Evolutionary conservation across 257 asterid genomes (phyloP), one percentile per base, ranked within the genome.

Genomic region (Datura wrightii): DNA sequence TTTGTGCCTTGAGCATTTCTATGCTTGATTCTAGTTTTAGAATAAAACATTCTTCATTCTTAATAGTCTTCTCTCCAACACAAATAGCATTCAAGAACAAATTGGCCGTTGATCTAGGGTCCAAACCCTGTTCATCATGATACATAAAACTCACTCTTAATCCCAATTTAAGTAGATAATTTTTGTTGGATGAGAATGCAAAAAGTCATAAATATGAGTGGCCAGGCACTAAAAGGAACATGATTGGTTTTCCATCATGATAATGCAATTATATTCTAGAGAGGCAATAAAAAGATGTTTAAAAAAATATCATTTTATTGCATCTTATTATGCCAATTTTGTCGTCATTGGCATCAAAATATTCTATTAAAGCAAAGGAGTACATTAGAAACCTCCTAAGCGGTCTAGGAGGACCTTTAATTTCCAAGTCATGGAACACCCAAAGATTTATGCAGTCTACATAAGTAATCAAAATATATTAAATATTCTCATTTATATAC

Each of bases 41-140:
- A 31, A 90, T 86, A 87, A 94, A 96, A 66, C 98, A 94, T 2
- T 89, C 95, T 71, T 93, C 97, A 10, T 86, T 84, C 42, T 89
- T 85, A 78, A 96, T 88, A 8, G 71, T 83, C 85, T 88, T 94
- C 82, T 96, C 99, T 15, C 98, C 98, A 0, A 89, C 87, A 90
- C 97, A 94, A 9, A 92, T 90, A 53, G 97, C 95, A 80, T 92
- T 90, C 36, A 90, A 62, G 92, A 96, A 96, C 16, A 96, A 90
- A 90, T 93, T 92, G 81, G 97, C 97, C 0, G 95, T 96, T 31
- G 97, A 93, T 91, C 97, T 89, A 0, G 99, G 98, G 83, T 94
- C 98, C 82, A 96, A 55, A 1, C 97, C 99, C 98, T 96, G 86
- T 11, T 66, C 82, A 41, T 48, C 37, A n/a, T 18, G 34, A 71